Conservation (phyloP, 192 early-diverging fungal species). For the Jimgerdemannia flammicorona region DNA sequence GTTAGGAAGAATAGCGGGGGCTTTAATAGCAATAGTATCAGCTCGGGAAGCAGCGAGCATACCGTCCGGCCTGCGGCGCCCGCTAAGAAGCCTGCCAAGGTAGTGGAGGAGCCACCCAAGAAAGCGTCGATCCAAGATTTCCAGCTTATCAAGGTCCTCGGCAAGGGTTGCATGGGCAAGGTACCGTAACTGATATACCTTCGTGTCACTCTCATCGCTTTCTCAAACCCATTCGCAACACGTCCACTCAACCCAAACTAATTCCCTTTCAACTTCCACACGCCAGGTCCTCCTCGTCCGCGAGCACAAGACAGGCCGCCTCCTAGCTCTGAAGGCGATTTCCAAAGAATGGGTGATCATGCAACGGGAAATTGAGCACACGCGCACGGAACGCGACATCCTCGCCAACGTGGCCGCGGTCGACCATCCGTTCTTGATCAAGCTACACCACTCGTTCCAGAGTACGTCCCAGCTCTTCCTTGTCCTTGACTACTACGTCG, state of each 20-base stretch:
- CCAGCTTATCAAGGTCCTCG: conserved; percentile 50
- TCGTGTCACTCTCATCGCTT: background rate
- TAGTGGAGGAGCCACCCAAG: conserved; percentile 6
- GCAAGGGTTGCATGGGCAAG: conserved; percentile 61
- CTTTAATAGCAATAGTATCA: background rate
- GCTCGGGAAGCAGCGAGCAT: background rate
- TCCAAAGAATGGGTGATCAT: conserved; percentile 65
- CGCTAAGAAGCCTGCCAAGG: conserved; percentile 9
- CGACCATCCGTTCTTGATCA: conserved; percentile 89
- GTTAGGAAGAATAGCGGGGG: background rate
- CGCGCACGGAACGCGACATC: conserved; percentile 82
- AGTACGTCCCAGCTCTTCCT: conserved; percentile 81
- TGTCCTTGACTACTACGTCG: conserved; percentile 85
- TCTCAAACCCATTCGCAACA: background rate
- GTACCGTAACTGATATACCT: conserved; percentile 20
- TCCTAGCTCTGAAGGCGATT: conserved; percentile 53
- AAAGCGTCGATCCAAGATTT: conserved; percentile 40
- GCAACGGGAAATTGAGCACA: conserved; percentile 74
- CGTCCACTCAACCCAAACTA: background rate
- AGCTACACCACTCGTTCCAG: conserved; percentile 88
- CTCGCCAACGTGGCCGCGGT: conserved; percentile 62
- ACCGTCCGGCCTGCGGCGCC: conserved; percentile 20
- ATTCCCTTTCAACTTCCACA: background rate
- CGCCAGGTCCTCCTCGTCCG: conserved; percentile 45
- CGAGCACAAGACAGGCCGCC: conserved; percentile 32